These are phyloP conservation scores for Cyclocybe cylindracea DNA, from an alignment of 768 basidiomycete species.

Conservation along the genomic window DNA sequence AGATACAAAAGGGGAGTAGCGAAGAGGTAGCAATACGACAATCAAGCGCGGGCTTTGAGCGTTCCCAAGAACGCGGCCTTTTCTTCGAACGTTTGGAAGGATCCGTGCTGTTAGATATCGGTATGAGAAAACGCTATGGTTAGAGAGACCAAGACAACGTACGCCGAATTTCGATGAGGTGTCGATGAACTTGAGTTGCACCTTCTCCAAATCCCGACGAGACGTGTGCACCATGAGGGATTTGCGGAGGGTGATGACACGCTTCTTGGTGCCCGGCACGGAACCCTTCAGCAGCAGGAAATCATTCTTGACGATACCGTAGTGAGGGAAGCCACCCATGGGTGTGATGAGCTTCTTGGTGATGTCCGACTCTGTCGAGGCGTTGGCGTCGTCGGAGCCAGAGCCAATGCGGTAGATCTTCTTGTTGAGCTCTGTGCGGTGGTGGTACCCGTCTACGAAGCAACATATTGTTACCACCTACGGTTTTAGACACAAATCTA, in stretches of 20 bases:
- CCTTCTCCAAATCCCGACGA: constrained; percentile 96
- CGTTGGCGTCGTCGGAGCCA: constrained; percentile 76
- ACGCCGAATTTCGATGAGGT: constrained; percentile 97
- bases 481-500: background rate
- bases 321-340: constrained; percentile 99
- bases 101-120: constrained; percentile 69
- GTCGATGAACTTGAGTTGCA: constrained; percentile 98
- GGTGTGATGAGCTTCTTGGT: constrained; percentile 95
- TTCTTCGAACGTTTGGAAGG: constrained; percentile 97
- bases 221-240: constrained; percentile 96
- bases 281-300: constrained; percentile 97
- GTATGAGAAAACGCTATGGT: background rate
- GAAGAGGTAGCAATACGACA: constrained; percentile 38
- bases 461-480: background rate
- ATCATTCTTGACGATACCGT: constrained; percentile 98
- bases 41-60: constrained; percentile 81
- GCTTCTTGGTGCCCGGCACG: constrained; percentile 95
- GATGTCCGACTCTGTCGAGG: constrained; percentile 92
- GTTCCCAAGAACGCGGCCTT: constrained; percentile 93
- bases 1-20: constrained; percentile 37
- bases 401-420: constrained; percentile 95
- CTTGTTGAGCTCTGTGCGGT: constrained; percentile 98
- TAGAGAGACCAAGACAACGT: constrained; percentile 32
- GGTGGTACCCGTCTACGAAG: constrained; percentile 85
- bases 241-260: constrained; percentile 96